These are phyloP conservation scores for Aspergillus ostianus DNA, from an alignment of 495 filamentous ascomycete genomes.

Conservation along the genomic window DNA sequence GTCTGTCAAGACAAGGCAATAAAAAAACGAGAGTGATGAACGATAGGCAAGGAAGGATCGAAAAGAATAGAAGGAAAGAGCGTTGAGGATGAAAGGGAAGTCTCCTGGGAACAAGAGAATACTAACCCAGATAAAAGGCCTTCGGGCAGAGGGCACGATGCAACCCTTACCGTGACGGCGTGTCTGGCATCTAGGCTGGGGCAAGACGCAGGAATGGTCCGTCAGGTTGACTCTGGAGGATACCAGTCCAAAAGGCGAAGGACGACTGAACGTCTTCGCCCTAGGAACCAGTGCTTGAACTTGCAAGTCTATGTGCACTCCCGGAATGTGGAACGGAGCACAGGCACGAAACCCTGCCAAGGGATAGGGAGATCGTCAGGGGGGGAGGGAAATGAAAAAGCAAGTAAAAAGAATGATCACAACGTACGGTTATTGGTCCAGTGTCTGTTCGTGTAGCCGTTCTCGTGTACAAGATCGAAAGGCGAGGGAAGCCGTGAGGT, in stretches of 20 bases:
- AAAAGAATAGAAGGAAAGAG: conserved; percentile 29
- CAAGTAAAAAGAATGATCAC: conserved; percentile 26
- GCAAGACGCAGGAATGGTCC: conserved; percentile 52
- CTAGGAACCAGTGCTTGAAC: conserved; percentile 37
- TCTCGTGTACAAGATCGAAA: conserved; percentile 19
- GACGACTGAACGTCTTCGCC: conserved; percentile 73
- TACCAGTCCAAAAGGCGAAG: conserved; percentile 55
- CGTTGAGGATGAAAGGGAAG: conserved; percentile 23
- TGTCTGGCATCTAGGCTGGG: conserved; percentile 52
- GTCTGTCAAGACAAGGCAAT: conserved; percentile 8
- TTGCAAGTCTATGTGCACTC: conserved; percentile 34
- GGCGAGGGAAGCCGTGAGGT: conserved; percentile 11
- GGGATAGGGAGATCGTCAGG: conserved; percentile 46
- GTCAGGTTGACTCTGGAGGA: conserved; percentile 40
- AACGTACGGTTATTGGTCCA: conserved; percentile 40
- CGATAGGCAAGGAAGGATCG: conserved; percentile 15
- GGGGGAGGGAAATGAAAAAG: conserved; percentile 32
- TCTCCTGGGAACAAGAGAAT: conserved; percentile 31
- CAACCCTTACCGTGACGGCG: conserved; percentile 68
- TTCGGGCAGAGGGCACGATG: conserved; percentile 49
- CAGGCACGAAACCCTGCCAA: conserved; percentile 46
- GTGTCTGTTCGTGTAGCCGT: conserved; percentile 24
- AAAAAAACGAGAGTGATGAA: conserved; percentile 10
- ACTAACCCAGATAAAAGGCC: conserved; percentile 49
- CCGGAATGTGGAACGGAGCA: conserved; percentile 55